Percentiles rank a stretch among this genome's conserved stretches.
These are phyloP conservation scores for Escallonia herrerae DNA, from an alignment of 129 eudicot genomes.

Conservation along the genomic window DNA sequence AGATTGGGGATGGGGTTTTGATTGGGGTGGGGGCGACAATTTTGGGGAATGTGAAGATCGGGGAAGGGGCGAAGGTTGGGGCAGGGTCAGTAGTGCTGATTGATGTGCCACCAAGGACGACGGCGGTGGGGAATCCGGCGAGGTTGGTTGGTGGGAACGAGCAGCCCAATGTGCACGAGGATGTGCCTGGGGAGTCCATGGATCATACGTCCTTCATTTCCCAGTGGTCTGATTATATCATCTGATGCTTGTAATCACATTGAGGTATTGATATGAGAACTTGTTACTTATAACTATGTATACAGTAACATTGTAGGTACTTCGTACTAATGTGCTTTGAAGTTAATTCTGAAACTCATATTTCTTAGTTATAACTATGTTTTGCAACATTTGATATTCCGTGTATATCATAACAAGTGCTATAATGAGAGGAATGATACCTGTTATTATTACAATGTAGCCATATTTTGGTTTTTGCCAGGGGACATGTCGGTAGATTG, in stretches of 20 bases:
- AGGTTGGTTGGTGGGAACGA: constrained; percentile 69
- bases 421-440: too few relatives aligned
- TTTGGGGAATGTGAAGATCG: constrained; percentile 61
- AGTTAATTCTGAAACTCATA: too few relatives aligned
- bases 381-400: too few relatives aligned
- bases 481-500: too few relatives aligned
- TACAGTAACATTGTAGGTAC: too few relatives aligned
- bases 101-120: constrained; percentile 75
- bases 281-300: too few relatives aligned
- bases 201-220: constrained; percentile 72
- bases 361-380: too few relatives aligned
- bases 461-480: too few relatives aligned
- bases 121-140: constrained; percentile 89
- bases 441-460: too few relatives aligned
- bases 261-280: too few relatives aligned
- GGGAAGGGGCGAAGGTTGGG: constrained; percentile 76
- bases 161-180: constrained; percentile 44
- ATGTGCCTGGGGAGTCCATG: constrained; percentile 68
- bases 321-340: too few relatives aligned
- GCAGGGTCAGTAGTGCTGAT: constrained; percentile 77
- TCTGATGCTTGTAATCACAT: constrained; percentile 12
- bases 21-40: constrained; percentile 80
- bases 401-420: too few relatives aligned
- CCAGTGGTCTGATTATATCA: constrained; percentile 79
- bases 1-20: constrained; percentile 77